A percentile compares a stretch with the other conserved stretches of the same genome.
Evolutionary conservation across 2,329 filamentous ascomycete species (phyloP).

Genomic region (Chrysosphaeria jannelii): DNA sequence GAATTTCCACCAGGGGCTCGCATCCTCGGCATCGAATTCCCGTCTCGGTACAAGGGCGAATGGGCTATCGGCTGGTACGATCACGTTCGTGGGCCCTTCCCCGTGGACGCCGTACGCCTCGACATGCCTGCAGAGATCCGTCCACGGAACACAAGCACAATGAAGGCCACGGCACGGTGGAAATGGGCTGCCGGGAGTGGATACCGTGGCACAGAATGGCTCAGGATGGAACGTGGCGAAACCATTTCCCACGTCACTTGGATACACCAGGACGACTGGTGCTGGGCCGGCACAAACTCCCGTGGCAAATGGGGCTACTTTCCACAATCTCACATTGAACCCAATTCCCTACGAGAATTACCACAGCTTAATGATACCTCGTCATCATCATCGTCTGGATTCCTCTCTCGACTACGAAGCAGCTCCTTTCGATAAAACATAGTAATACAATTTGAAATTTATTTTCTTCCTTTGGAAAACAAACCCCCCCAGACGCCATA

Average conservation of each 20-base stretch:
- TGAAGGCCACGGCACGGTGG: conserved; percentile 19
- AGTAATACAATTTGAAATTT: no score
- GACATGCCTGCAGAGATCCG: conserved; percentile 16
- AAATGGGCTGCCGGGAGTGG: conserved; percentile 16
- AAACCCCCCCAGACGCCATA: no score
- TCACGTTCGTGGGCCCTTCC: conserved; percentile 16
- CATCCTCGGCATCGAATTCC: conserved; percentile 21
- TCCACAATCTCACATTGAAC: conserved; percentile 18
- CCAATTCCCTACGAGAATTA: conserved; percentile 13
- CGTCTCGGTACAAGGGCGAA: conserved; percentile 18
- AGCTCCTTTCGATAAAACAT: no score
- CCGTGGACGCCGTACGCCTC: conserved; percentile 16
- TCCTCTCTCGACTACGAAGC: conserved; percentile 3
- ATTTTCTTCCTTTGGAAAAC: no score
- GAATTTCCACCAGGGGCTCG: conserved; percentile 13
- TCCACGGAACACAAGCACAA: conserved; percentile 14
- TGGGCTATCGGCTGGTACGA: conserved; percentile 27
- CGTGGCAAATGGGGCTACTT: conserved; percentile 23
- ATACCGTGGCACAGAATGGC: conserved; percentile 12
- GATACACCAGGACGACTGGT: conserved; percentile 19
- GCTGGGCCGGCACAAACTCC: conserved; percentile 21
- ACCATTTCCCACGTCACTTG: conserved; percentile 31
- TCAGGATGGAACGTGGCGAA: conserved; percentile 32
- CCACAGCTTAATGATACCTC: no score
- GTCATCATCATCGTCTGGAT: conserved; percentile 1